Evolutionary conservation across 1,284 basidiomycete species (phyloP), one percentile per base, ranked within the genome.

Genomic region (Melanopsichium pennsylvanicum): DNA sequence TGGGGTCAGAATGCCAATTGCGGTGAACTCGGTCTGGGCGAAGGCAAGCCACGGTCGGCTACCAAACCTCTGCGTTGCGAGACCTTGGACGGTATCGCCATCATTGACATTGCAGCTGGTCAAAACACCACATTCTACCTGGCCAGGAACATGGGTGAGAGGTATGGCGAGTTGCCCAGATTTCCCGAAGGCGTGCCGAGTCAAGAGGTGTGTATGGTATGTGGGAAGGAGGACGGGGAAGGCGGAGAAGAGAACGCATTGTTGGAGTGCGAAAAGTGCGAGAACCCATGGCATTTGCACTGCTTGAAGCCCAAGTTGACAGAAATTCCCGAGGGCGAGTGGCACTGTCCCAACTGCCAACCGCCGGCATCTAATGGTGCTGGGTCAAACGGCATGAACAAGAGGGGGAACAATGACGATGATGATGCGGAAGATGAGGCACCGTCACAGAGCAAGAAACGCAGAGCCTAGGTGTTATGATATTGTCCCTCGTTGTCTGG

Each of bases 11-110:
- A 89, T 12, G 81, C 58, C 16, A 29, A 57, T 32, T 90, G 91
- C 73, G 88, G 88, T 44, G 91, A 95, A 81, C 87, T 95, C 0
- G 93, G 91, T 0, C 82, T 92, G 2, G 93, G 93, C 9, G 84
- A 85, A 0, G 88, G 90, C 10, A 87, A 89, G 75, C 87, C 89
- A 0, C 93, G 92, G 82, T 93, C 91, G 69, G 87, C 91, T 0
- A 94, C 92, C 4, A 93, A 93, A 75, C 93, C 93, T 0, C 86
- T 85, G 0, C 85, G 85, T 27, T 87, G 92, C 68, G 83, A 87
- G n/a, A 86, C 88, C 6, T 85, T 97, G 8, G 83, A 83, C 18
- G 90, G 88, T 0, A 85, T 96, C 41, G 85, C 91, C 12, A 86
- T 96, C 45, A 84, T 95, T 54, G 87, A 89, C 61, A 85, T 97